phyloP scores from a whole-genome alignment of 2,329 filamentous ascomycete genomes.

The Penicillium occitanis region DNA sequence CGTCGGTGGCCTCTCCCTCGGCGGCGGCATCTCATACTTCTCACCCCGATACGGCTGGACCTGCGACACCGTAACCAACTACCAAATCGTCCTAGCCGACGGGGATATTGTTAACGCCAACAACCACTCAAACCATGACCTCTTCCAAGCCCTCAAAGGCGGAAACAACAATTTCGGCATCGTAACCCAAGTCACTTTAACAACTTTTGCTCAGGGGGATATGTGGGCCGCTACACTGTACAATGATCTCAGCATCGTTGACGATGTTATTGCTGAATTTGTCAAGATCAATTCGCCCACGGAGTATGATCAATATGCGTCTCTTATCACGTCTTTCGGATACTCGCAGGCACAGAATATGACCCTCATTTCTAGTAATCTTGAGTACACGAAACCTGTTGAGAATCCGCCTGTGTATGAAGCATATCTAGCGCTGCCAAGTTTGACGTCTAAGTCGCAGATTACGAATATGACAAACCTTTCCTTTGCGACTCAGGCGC shows the following conservation, averaged over 20 bases:
- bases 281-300: constrained; percentile 10
- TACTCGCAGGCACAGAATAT: background rate
- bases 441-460: constrained; percentile 1
- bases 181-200: constrained; percentile 10
- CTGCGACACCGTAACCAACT: constrained; percentile 13
- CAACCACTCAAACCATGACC: background rate
- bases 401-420: constrained; percentile 17
- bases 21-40: constrained; percentile 14
- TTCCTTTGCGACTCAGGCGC: constrained; percentile 10
- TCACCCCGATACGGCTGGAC: constrained; percentile 9
- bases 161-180: constrained; percentile 18
- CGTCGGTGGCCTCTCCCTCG: constrained; percentile 13
- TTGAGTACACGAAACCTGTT: constrained; percentile 14
- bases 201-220: constrained; percentile 3
- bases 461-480: constrained; percentile 1
- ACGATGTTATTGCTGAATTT: constrained; percentile 5
- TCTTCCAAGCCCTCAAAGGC: constrained; percentile 10
- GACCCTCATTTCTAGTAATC: constrained; percentile 8
- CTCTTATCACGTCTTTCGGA: constrained; percentile 1
- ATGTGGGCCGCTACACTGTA: constrained; percentile 10
- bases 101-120: constrained; percentile 14
- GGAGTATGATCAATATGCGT: constrained; percentile 6
- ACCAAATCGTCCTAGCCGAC: constrained; percentile 9
- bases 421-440: background rate
- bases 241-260: background rate